Evolutionary conservation across 345 rosid genomes (phyloP).

Genomic region (Excoecaria agallocha): DNA sequence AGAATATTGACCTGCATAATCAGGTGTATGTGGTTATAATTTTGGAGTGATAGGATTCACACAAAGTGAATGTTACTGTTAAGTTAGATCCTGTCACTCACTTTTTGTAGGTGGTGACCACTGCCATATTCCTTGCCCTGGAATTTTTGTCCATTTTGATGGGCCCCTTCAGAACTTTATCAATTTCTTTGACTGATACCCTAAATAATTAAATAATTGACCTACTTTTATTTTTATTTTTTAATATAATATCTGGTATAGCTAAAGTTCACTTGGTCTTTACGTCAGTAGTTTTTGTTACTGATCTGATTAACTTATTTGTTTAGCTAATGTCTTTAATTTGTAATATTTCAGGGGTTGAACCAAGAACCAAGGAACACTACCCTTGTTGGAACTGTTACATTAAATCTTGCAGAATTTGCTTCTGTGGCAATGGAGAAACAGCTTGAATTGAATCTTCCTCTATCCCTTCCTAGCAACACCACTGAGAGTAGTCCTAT

Average conservation of each 20-base stretch:
- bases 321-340: background rate
- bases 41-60: slow-evolving; percentile 7
- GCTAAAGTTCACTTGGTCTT: background rate
- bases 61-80: slow-evolving; percentile 14
- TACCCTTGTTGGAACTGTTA: slow-evolving; percentile 52
- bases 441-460: slow-evolving; percentile 51
- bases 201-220: background rate
- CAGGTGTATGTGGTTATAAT: background rate
- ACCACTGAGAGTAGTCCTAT: slow-evolving; percentile 40
- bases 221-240: too few relatives aligned
- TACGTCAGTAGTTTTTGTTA: background rate
- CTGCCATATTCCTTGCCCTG: slow-evolving; percentile 15
- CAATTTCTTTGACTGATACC: background rate
- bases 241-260: too few relatives aligned
- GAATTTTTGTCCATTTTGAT: background rate
- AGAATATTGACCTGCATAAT: background rate
- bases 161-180: background rate
- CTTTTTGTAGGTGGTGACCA: background rate
- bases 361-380: slow-evolving; percentile 50
- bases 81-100: slow-evolving; percentile 1
- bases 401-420: slow-evolving; percentile 63
- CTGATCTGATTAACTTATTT: background rate
- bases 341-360: slow-evolving; percentile 32
- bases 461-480: slow-evolving; percentile 40
- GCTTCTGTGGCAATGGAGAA: slow-evolving; percentile 47